These are phyloP conservation scores for Astragalus glycyphyllos DNA, from an alignment of 306 rosid species.

Conservation along the genomic window DNA sequence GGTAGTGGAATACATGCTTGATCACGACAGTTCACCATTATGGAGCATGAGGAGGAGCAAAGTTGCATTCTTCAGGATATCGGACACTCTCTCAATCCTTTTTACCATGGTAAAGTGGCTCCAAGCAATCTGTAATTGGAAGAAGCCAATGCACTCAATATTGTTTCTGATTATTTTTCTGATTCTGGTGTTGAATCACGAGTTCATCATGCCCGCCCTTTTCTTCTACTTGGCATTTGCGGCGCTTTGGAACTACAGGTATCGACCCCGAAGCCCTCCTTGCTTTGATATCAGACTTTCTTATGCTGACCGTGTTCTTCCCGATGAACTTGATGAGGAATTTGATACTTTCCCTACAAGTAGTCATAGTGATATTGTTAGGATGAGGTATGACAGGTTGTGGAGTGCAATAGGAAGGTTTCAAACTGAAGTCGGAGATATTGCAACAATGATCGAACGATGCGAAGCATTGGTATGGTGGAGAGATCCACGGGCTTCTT, in stretches of 20 bases:
- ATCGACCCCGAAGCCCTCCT: background rate
- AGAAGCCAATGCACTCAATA: background rate
- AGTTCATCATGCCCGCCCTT: too few relatives aligned
- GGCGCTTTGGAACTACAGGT: constrained; percentile 16
- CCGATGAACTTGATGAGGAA: too few relatives aligned
- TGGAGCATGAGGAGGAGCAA: constrained; percentile 6
- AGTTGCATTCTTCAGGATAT: background rate
- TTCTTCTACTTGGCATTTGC: background rate
- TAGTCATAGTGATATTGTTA: too few relatives aligned
- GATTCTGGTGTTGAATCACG: background rate
- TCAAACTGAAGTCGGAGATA: too few relatives aligned
- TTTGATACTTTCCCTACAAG: too few relatives aligned
- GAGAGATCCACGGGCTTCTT: constrained; percentile 25
- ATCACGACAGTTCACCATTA: background rate
- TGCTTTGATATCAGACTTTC: background rate
- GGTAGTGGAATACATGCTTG: too few relatives aligned
- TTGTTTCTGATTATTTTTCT: constrained; percentile 1
- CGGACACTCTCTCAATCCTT: too few relatives aligned
- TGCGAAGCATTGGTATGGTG: background rate
- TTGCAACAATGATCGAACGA: background rate
- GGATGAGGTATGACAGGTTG: too few relatives aligned
- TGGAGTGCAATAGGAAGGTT: too few relatives aligned
- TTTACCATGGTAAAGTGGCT: background rate
- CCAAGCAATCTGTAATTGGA: background rate
- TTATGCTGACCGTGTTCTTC: background rate